A percentile compares a stretch with the other conserved stretches of the same genome.
Conservation (phyloP, 345 rosid genomes). For the Eucalyptus pumila region DNA sequence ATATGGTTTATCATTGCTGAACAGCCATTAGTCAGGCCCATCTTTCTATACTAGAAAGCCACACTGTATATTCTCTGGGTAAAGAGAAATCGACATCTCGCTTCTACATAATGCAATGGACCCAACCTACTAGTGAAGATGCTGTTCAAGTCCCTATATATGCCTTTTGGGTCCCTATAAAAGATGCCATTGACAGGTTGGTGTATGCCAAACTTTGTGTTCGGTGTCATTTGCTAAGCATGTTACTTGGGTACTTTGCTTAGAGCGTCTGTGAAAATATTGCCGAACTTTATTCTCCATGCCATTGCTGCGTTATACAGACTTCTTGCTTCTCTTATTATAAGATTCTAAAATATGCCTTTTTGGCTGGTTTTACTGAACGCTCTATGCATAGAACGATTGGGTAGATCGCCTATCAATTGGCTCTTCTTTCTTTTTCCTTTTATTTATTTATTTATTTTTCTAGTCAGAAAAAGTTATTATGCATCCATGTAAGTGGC, state of each 20-base stretch:
- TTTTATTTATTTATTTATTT: neutral
- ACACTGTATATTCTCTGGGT: constrained; percentile 30
- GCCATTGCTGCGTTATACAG: neutral
- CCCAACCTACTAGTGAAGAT: neutral
- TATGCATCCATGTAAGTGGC: neutral
- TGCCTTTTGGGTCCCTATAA: constrained; percentile 17
- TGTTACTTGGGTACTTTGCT: neutral
- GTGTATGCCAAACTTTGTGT: neutral
- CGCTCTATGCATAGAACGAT: neutral
- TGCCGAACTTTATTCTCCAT: neutral
- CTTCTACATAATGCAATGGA: constrained; percentile 45
- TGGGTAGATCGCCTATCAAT: neutral
- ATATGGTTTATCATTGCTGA: neutral
- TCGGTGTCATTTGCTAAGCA: neutral
- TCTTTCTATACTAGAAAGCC: constrained; percentile 34
- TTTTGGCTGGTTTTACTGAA: neutral
- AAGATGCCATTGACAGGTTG: constrained; percentile 35
- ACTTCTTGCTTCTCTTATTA: neutral
- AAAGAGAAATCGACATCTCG: constrained; percentile 30
- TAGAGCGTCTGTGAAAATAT: neutral
- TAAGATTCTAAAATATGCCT: neutral
- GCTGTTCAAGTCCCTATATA: constrained; percentile 17
- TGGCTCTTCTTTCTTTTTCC: neutral
- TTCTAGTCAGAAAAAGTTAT: neutral
- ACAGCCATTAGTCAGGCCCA: constrained; percentile 29